phyloP scores from a whole-genome alignment of 805 yeast species.

The Spathaspora arborariae region DNA sequence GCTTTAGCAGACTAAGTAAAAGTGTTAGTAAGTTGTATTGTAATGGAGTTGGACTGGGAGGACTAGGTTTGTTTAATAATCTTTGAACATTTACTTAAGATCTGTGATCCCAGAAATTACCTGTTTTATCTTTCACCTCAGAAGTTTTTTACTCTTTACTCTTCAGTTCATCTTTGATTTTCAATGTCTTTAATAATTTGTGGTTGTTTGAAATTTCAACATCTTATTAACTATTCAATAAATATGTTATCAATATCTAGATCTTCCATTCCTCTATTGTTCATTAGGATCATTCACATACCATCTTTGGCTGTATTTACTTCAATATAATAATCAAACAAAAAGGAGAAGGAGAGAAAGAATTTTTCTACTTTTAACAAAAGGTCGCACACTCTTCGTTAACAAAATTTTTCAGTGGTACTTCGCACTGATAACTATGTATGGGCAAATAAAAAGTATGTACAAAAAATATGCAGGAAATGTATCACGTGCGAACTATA shows the following conservation, averaged over 20 bases:
- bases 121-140: no score
- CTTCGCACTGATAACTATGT: neutral
- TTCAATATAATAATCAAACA: neutral
- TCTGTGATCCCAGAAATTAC: no score
- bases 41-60: neutral
- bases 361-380: conserved; percentile 1
- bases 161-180: no score
- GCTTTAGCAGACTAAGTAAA: conserved; percentile 35
- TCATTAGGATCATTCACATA: conserved; percentile 9
- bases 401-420: conserved; percentile 2
- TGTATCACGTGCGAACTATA: neutral
- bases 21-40: neutral
- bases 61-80: neutral
- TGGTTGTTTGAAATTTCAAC: no score
- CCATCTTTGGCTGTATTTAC: conserved; percentile 14
- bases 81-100: no score
- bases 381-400: neutral
- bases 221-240: no score
- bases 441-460: neutral
- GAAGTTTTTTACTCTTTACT: no score
- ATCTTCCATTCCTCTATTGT: neutral
- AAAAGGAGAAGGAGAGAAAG: neutral
- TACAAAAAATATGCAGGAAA: conserved; percentile 5
- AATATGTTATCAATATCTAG: no score
- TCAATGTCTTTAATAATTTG: no score